Percentiles rank a stretch among this genome's conserved stretches.
Conservation (phyloP, 2,329 filamentous ascomycete genomes). For the Cladosporium sp. region DNA sequence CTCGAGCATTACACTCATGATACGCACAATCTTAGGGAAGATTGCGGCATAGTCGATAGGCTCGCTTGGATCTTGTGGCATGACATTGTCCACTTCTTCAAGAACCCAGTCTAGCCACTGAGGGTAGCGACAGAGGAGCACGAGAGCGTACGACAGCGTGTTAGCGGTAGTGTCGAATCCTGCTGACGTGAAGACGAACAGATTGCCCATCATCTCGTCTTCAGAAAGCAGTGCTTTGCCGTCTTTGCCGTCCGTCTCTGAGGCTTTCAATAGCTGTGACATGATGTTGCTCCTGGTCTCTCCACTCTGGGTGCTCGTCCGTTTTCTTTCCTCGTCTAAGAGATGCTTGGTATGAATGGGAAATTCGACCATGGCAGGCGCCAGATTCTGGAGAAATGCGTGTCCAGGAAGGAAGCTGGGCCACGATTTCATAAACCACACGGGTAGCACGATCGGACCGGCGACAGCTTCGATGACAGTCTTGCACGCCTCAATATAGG, state of each 20-base stretch:
- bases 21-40: constrained; percentile 49
- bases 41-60: constrained; percentile 46
- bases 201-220: constrained; percentile 48
- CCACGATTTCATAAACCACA: constrained; percentile 31
- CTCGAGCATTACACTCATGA: constrained; percentile 55
- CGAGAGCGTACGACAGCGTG: constrained; percentile 53
- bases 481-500: constrained; percentile 36
- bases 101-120: constrained; percentile 56
- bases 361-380: constrained; percentile 33
- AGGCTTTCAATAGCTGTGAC: constrained; percentile 33
- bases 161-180: constrained; percentile 56
- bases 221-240: constrained; percentile 36
- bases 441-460: constrained; percentile 33
- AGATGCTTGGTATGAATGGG: constrained; percentile 30
- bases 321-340: constrained; percentile 29
- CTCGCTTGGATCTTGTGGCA: constrained; percentile 31
- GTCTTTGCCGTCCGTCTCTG: constrained; percentile 26
- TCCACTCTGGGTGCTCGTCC: constrained; percentile 21
- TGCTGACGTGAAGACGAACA: constrained; percentile 50
- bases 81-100: constrained; percentile 50
- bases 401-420: constrained; percentile 30
- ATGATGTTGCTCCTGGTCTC: constrained; percentile 33
- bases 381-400: constrained; percentile 24
- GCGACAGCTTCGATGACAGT: constrained; percentile 29
- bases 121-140: constrained; percentile 50